phyloP scores from a whole-genome alignment of 164 flowering plant species.

The Tinospora cordifolia region DNA sequence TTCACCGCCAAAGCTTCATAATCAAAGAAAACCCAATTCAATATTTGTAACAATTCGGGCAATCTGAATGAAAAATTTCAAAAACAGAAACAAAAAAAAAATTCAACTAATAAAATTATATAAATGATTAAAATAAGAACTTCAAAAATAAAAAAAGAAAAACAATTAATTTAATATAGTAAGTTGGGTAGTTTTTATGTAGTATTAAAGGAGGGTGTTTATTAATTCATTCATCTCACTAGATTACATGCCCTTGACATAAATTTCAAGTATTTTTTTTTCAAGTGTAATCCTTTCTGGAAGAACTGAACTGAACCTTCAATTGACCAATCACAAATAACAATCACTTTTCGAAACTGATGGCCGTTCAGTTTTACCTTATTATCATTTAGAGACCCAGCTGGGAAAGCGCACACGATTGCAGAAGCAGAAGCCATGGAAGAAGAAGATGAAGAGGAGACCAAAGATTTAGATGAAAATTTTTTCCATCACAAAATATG shows the following conservation, averaged over 20 bases:
- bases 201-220: background rate
- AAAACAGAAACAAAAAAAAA: background rate
- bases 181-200: background rate
- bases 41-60: too few species aligned
- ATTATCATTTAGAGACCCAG: conserved; percentile 3
- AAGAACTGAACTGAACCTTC: too few species aligned
- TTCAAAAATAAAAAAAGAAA: too few species aligned
- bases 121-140: background rate
- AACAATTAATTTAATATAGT: background rate
- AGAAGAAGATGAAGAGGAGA: background rate
- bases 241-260: background rate
- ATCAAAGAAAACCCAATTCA: too few species aligned
- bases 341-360: background rate
- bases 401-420: background rate
- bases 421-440: conserved; percentile 15
- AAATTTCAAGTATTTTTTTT: background rate
- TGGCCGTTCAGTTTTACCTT: conserved; percentile 6
- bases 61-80: too few species aligned
- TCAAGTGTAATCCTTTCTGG: background rate
- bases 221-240: background rate
- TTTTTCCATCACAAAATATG: background rate
- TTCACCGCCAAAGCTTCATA: too few species aligned
- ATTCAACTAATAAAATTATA: background rate
- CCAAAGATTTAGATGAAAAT: background rate
- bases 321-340: too few species aligned